Base-by-base conservation (phyloP, 441 rosid species). In the Arabidopsis hybrid region DNA sequence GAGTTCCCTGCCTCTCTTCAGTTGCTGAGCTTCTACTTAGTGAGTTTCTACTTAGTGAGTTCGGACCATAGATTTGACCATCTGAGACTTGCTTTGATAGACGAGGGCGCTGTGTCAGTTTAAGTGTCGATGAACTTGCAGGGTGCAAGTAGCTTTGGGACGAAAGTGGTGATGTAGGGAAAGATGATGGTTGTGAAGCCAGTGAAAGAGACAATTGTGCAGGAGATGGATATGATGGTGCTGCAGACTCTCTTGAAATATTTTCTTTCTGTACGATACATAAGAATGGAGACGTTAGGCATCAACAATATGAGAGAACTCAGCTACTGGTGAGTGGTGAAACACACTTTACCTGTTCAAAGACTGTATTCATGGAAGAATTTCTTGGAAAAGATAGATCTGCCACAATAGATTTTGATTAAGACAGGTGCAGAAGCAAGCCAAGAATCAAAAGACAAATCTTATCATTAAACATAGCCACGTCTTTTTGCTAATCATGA, bases 181-280 rank as follows among this genome's bases (percentile, higher is more conserved):
- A 72, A 47, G 91, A 85, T 53, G 99, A 88, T 47, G 76, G 89
- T 57, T 64, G 94, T 83, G 95, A 87, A 69, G 96, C 89, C 77
- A 91, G 53, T 50, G 95, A 83, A 49, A 79, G 71, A 6, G 96
- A 86, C 18, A 83, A 35, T 53, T 91, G 89, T 8, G 76, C 17
- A 7, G 90, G 87, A 71, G 91, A 89, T 62, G 81, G 83, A 61
- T 70, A 60, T 45, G 86, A 85, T 68, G 78, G 79, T 26, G 58
- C 76, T 65, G 56, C 84, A 71, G 81, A 78, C 65, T 84, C 93
- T 69, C 72, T 71, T 14, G 82, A 75, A 73, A 76, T 86, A 65
- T 88, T 83, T 75, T 79, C 90, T 93, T 91, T 64, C 69, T 83
- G 79, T n/a, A 39, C 1, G 13, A 69, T 51, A 57, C 55, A 68